Base-by-base conservation (phyloP, 2,329 filamentous ascomycete genomes). In the Diaporthe humulicola region DNA sequence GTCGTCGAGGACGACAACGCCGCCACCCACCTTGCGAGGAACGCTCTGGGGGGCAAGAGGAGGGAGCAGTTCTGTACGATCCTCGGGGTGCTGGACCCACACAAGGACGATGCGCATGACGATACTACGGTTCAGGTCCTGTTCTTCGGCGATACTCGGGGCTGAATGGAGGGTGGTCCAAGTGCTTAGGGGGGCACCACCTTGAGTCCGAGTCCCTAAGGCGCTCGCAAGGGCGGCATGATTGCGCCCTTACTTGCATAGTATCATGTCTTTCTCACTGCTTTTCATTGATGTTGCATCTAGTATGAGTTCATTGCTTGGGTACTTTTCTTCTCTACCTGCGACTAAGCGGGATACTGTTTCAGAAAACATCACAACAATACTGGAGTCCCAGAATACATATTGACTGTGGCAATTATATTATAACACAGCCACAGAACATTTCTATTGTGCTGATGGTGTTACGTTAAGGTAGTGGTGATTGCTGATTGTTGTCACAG, bases 101-200 rank as follows among this genome's bases (percentile, higher is more conserved):
- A 92, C 78, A 93, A 92, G 52, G 87, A 94, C 76, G 80, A 81
- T 64, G 81, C 84, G 60, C 90, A 93, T 77, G 95, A 97, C 79
- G 95, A 97, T 81, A 87, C 96, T 72, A 97, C 95, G 0, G 93
- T 97, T 22, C 93, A 97, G 83, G 94, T 97, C 42, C 93, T 96
- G 75, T 96, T 97, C 86, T 95, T 95, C 77, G 91, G 70, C 28
- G 19, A 17, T 36, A n/a, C 3, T 8, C 28, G 28, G 25, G 38
- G 12, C 19, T n/a, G 38, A 10, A n/a, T 57, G 42, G 5, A 5
- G 42, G 19, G 6, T 14, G 1, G 28, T 12, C 36, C 30, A 8
- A 8, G 30, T 2, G n/a, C 14, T 28, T 25, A 14, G 19, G 45
- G n/a, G 9, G 12, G 25, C 12, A 2, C 15, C 15, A 19, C 28